Evolutionary conservation across 805 yeast species (phyloP).

Genomic region (Ogataea sp.): DNA sequence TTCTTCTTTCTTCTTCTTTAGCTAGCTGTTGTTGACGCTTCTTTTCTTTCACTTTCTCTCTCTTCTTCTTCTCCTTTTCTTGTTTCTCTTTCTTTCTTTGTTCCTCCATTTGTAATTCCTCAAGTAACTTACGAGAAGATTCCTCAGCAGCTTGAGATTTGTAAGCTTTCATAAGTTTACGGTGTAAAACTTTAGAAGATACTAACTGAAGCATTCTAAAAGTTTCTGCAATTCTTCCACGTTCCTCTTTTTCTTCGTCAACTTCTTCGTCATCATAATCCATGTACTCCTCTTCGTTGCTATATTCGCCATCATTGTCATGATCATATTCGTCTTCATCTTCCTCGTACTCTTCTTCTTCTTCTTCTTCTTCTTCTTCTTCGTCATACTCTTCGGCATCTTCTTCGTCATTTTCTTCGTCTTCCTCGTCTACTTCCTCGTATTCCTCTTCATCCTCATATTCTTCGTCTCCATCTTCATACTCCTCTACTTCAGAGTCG

Average conservation of each 20-base stretch:
- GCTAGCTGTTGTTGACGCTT: conserved; percentile 54
- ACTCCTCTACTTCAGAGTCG: conserved; percentile 10
- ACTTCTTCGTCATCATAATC: conserved; percentile 30
- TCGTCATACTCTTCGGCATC: conserved; percentile 8
- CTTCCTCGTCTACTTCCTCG: conserved; percentile 6
- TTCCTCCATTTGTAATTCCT: conserved; percentile 66
- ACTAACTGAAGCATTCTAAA: conserved; percentile 73
- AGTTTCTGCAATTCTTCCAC: conserved; percentile 64
- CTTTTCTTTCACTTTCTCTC: conserved; percentile 66
- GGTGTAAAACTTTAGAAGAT: conserved; percentile 70
- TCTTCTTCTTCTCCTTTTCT: conserved; percentile 54
- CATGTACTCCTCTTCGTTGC: conserved; percentile 16
- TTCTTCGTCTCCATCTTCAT: conserved; percentile 5
- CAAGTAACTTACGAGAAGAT: conserved; percentile 49
- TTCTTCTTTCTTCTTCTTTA: conserved; percentile 51
- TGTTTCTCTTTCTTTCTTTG: conserved; percentile 55
- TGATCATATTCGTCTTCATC: conserved; percentile 15
- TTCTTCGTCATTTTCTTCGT: conserved; percentile 6
- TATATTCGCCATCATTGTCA: conserved; percentile 11
- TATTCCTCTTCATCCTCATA: conserved; percentile 12
- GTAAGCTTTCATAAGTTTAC: conserved; percentile 65
- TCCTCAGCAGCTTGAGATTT: conserved; percentile 78
- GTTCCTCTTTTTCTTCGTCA: conserved; percentile 44
- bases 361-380: conserved; percentile 10
- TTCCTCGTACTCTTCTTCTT: conserved; percentile 16